A percentile compares a stretch with the other conserved stretches of the same genome.
These are phyloP conservation scores for Leccinum laetum DNA, from an alignment of 1,284 basidiomycete species.

Conservation along the genomic window DNA sequence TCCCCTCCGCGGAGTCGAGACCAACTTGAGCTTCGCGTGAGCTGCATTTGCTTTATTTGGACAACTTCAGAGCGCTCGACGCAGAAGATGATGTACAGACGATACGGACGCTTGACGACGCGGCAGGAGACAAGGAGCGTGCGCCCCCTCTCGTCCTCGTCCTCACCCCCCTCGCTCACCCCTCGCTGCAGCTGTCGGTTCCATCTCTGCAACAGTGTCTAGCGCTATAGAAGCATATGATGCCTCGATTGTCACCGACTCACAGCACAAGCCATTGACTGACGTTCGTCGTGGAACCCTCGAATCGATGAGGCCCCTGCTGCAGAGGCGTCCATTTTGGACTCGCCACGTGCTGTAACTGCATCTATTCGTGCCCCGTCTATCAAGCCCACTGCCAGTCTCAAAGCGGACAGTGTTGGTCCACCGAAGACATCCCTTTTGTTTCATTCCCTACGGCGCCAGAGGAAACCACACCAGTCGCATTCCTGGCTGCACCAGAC, in stretches of 20 bases:
- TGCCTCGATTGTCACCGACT: constrained; percentile 12
- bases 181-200: no score
- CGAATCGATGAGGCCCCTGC: constrained; percentile 8
- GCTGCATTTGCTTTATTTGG: no score
- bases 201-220: constrained; percentile 9
- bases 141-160: constrained; percentile 17
- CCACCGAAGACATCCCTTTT: constrained; percentile 23
- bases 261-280: constrained; percentile 7
- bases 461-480: constrained; percentile 12
- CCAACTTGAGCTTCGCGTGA: no score
- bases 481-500: constrained; percentile 13
- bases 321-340: constrained; percentile 9
- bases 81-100: no score
- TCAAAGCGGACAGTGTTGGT: constrained; percentile 23
- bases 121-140: no score
- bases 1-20: no score
- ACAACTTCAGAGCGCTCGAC: no score
- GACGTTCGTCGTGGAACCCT: not conserved
- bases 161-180: constrained; percentile 25
- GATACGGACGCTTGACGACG: no score
- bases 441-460: constrained; percentile 20
- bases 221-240: constrained; percentile 29
- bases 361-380: constrained; percentile 17
- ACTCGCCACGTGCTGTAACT: constrained; percentile 20
- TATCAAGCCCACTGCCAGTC: constrained; percentile 11